Base-by-base conservation (phyloP, 148 eudicot species). In the Suaeda aralocaspica region DNA sequence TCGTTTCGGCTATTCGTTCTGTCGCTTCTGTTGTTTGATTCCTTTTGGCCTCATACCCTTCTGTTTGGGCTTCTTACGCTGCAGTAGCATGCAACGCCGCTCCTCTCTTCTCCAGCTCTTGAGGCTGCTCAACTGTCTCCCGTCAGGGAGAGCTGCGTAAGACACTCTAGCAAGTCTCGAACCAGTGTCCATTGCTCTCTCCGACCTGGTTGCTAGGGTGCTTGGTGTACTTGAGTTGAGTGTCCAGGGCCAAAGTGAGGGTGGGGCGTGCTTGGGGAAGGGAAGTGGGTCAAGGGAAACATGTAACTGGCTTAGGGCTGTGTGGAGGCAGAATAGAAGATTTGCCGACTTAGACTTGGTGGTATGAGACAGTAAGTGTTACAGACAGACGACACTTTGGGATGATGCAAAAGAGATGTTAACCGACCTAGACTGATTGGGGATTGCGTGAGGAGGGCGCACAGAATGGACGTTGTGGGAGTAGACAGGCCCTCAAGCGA, bases 101-200 rank as follows among this genome's bases (percentile, higher is more conserved):
- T 74, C 70, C 10, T 8, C 18, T 52, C 66, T 76, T n/a, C 58
- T 69, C 77, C 13, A 44, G 18, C 2, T 67, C 67, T 0, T 66
- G 41, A 12, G 61, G 76, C n/a, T 84, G 66, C n/a, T 91, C 92
- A 2, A 91, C 97, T 9, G 89, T 72, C 64, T 91, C 97, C 29
- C 67, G n/a, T 87, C 64, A 91, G 64, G 0, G 97, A 88, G 11
- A 91, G 83, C 78, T 91, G 95, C 19, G 87, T 89, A 24, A 75
- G 79, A 0, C 90, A 78, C 76, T 91, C 95, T 3, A 95, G 97
- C 77, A 91, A 82, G 82, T 74, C 86, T 68, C 81, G 78, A 1
- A 89, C 86, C 89, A 89, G n/a, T 89, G 25, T 91, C 95, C 97
- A 91, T 91, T 4, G 74, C 81, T 91, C 97, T 75, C 68, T 70